Base-by-base conservation (phyloP, 139 green algal genomes). In the Spirogloea muscicola region DNA sequence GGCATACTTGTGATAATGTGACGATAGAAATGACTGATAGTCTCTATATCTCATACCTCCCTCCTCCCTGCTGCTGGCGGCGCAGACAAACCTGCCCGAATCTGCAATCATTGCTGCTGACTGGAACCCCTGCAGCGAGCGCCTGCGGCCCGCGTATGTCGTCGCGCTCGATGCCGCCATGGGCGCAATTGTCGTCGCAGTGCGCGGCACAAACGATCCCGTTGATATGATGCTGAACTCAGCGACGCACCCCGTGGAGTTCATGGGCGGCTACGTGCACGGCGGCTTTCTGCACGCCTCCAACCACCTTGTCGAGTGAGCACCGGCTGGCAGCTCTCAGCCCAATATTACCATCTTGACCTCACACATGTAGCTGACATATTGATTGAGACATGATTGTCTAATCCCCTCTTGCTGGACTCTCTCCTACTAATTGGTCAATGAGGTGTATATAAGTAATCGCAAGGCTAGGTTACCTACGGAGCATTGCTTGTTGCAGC, bases 31-130 rank as follows among this genome's bases (percentile, higher is more conserved):
- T n/a, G n/a, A n/a, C n/a, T n/a, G n/a, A n/a, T 51, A 51, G 13
- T 51, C 43, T 51, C 16, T 51, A 5, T 1, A 31, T 34, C 3
- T 64, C 27, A 0, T 38, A 31, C 31, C n/a, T 34, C n/a, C 7
- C 55, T 29, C 55, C 31, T 7, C 1, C 57, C 27, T 29, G 21
- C 25, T 16, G 33, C 27, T 34, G 57, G 39, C n/a, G n/a, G 48
- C 7, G 40, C 67, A 75, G 67, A 75, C 67, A 41, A 9, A 44
- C 41, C 57, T 75, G 67, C 67, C 67, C 16, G 67, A 75, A 25
- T 38, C 29, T 27, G 16, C 48, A 48, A 75, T 75, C 27, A n/a
- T 75, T 13, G 7, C 52, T 3, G n/a, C 48, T 27, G 49, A 75
- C 49, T 75, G 48, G 67, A 21, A 31, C 3, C 67, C 67, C 16